Percentiles rank a stretch among this genome's conserved stretches.
Evolutionary conservation across 164 flowering plant genomes (phyloP).

Genomic region (Vitis rotundifolia): DNA sequence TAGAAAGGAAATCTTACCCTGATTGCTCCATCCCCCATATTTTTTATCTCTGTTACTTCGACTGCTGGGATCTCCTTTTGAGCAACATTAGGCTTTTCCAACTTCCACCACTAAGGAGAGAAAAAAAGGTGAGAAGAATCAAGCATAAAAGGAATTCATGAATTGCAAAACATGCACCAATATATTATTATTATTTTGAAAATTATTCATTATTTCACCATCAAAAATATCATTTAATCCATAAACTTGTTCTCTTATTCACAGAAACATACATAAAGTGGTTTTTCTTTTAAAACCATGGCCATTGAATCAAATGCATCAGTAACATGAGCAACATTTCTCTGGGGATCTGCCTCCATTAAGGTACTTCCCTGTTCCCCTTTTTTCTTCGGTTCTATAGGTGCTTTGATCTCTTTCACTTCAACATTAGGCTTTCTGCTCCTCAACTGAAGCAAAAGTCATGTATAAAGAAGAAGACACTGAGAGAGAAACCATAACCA

Average conservation of each 20-base stretch:
- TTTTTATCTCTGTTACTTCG: slow-evolving; percentile 8
- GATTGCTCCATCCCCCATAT: neutral
- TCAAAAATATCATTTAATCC: no score
- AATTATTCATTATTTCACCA: no score
- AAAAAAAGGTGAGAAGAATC: no score
- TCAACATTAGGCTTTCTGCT: neutral
- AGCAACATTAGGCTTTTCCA: slow-evolving; percentile 1
- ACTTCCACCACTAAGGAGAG: neutral
- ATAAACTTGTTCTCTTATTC: no score
- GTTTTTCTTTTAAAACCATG: no score
- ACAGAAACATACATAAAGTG: neutral
- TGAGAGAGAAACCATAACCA: no score
- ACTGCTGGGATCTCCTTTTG: slow-evolving; percentile 5
- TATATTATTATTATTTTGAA: no score
- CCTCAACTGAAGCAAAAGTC: neutral
- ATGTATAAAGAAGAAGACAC: no score
- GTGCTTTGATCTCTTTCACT: slow-evolving; percentile 2
- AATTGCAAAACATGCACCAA: no score
- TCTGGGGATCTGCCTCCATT: no score
- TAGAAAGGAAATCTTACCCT: neutral
- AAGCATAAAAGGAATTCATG: no score
- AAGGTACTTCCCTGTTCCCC: neutral
- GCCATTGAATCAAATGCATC: neutral
- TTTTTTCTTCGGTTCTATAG: neutral
- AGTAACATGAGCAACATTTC: no score